phyloP scores from a whole-genome alignment of 768 basidiomycete genomes.

The Tylopilus vinaceipallidus region DNA sequence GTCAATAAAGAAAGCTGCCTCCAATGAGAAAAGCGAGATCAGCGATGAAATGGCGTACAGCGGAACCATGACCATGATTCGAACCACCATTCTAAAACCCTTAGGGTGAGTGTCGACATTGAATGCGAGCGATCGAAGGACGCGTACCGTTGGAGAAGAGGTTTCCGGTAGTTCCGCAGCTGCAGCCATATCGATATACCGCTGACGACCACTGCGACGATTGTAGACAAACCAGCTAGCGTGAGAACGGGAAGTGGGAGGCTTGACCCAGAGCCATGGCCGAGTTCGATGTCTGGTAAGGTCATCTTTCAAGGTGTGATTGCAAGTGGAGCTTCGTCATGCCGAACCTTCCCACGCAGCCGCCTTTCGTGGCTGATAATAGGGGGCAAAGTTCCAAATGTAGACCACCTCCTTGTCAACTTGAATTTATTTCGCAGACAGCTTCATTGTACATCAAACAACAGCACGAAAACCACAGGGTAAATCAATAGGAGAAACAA shows the following conservation, averaged over 20 bases:
- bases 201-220: slow-evolving; percentile 71
- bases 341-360: neutral
- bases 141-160: slow-evolving; percentile 67
- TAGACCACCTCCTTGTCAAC: no score
- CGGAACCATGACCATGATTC: slow-evolving; percentile 97
- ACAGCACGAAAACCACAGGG: no score
- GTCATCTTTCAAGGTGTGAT: slow-evolving; percentile 5
- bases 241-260: slow-evolving; percentile 55
- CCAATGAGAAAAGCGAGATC: slow-evolving; percentile 89
- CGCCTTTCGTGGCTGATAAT: neutral
- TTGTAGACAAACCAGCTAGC: slow-evolving; percentile 59
- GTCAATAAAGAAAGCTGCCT: slow-evolving; percentile 96
- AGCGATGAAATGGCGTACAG: slow-evolving; percentile 89
- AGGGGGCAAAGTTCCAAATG: neutral
- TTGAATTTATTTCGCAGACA: no score
- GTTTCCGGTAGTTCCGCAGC: slow-evolving; percentile 84
- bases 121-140: neutral
- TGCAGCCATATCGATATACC: slow-evolving; percentile 76
- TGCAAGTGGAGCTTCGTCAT: neutral
- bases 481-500: no score
- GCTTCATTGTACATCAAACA: no score
- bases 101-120: slow-evolving; percentile 4
- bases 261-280: slow-evolving; percentile 58
- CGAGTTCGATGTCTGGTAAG: slow-evolving; percentile 21
- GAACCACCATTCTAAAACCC: slow-evolving; percentile 71